Base-by-base conservation (phyloP, 129 eudicot genomes). In the Ambrosia trifida region DNA sequence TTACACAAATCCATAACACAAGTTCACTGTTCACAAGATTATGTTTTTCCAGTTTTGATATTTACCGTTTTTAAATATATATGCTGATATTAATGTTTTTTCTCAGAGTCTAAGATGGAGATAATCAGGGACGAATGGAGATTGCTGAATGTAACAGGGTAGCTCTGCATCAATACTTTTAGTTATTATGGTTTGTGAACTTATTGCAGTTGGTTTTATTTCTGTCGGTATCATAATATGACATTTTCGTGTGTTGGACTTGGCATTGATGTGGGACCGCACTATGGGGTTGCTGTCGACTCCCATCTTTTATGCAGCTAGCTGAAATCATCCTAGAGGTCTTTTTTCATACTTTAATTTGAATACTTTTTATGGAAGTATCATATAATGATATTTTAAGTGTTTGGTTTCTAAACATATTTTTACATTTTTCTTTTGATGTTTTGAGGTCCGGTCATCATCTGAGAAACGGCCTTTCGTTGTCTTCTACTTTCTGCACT, bases 371-470 rank as follows among this genome's bases (percentile, higher is more conserved):
- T 40, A 5, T 17, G 66, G 46, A 24, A 28, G 13, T 40, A 19
- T 57, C 69, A 6, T 72, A 69, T 70, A 19, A 31, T 74, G 33
- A 2, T 41, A 24, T 7, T 59, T 38, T 1, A 17, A 35, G 53
- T 70, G 40, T 67, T 50, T 60, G 32, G 60, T 81, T 75, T 75
- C 82, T 81, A 54, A 85, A 75, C 64, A 68, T 47, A 19, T 70
- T 49, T 63, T 32, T 46, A 44, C 41, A n/a, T 75, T 79, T 10
- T 70, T 52, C 72, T 10, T 70, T 63, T 51, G 76, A 54, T 85
- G 76, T 82, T 80, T 60, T 82, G 90, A 82, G 87, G 84, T 82
- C 66, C 69, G 83, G 68, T 74, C 70, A 69, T 73, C 79, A 70
- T 74, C 75, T 80, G 81, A 72, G 81, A 73, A 67, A 66, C 86